These are phyloP conservation scores for Sporothrix sp. DNA, from an alignment of 2,329 filamentous ascomycete genomes.

Conservation along the genomic window DNA sequence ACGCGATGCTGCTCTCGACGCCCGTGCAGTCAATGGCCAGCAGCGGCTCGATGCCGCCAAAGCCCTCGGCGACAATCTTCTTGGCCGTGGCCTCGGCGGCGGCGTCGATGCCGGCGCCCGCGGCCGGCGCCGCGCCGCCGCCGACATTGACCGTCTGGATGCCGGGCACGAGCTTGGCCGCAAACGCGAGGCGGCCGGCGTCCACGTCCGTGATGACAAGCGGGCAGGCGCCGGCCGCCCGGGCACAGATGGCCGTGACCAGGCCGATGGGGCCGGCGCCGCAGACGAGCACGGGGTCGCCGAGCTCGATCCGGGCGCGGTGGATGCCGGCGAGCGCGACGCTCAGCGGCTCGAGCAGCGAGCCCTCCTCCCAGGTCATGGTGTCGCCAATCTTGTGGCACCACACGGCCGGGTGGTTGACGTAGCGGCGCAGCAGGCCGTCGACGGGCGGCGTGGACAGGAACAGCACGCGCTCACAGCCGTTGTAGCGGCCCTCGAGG, in stretches of 20 bases:
- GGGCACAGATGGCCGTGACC: slow-evolving; percentile 73
- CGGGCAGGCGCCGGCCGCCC: slow-evolving; percentile 79
- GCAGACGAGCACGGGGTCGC: slow-evolving; percentile 80
- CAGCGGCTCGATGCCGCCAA: slow-evolving; percentile 71
- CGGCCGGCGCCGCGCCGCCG: slow-evolving; percentile 21
- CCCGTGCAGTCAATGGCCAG: slow-evolving; percentile 89
- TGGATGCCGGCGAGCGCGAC: slow-evolving; percentile 86
- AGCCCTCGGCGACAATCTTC: slow-evolving; percentile 53
- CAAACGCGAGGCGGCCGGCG: slow-evolving; percentile 72
- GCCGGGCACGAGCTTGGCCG: slow-evolving; percentile 69
- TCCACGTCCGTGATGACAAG: slow-evolving; percentile 94
- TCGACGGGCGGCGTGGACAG: slow-evolving; percentile 83
- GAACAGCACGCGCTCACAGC: slow-evolving; percentile 78
- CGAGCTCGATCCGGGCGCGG: slow-evolving; percentile 67
- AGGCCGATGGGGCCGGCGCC: slow-evolving; percentile 91
- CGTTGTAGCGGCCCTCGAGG: slow-evolving; percentile 88
- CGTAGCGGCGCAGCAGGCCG: slow-evolving; percentile 80
- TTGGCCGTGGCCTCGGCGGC: slow-evolving; percentile 62
- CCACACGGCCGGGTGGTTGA: slow-evolving; percentile 90
- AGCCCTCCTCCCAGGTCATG: slow-evolving; percentile 86
- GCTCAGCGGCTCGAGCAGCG: slow-evolving; percentile 79
- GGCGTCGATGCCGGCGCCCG: slow-evolving; percentile 27
- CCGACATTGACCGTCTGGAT: slow-evolving; percentile 72
- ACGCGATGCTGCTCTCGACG: slow-evolving; percentile 76
- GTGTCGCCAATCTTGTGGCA: slow-evolving; percentile 83